Conservation (phyloP, 768 basidiomycete genomes). For the Suillus ampliporus region DNA sequence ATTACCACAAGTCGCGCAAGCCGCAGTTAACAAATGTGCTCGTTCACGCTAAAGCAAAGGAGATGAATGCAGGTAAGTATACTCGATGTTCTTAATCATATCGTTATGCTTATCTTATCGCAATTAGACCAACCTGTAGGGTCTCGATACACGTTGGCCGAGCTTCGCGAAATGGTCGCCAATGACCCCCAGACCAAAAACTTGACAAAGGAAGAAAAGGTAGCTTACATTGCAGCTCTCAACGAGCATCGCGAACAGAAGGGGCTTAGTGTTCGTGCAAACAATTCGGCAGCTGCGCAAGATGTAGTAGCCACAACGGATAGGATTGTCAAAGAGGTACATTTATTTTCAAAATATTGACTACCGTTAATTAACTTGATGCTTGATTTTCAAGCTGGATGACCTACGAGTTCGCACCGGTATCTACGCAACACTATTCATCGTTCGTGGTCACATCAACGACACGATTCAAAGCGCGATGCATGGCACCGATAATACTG, state of each 20-base stretch:
- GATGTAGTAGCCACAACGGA: conserved; percentile 6
- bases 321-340: conserved; percentile 3
- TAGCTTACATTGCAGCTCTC: background rate
- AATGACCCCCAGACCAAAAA: conserved; percentile 7
- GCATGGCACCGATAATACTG: conserved; percentile 12
- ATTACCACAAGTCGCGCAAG: no score
- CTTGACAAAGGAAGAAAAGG: background rate
- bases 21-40: no score
- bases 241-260: conserved; percentile 4
- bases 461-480: conserved; percentile 12
- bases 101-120: no score
- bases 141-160: background rate
- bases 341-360: no score
- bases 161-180: background rate
- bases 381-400: conserved; percentile 12
- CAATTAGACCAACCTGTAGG: conserved; percentile 9
- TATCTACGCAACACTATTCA: conserved; percentile 11
- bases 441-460: conserved; percentile 17
- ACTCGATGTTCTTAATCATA: no score
- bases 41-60: conserved; percentile 9
- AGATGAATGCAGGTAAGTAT: conserved; percentile 1
- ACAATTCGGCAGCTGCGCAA: conserved; percentile 6
- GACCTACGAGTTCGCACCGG: conserved; percentile 9
- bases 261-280: background rate
- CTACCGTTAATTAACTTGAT: no score